Percentiles rank a stretch among this genome's conserved stretches.
Evolutionary conservation across 257 asterid species (phyloP).

Genomic region (Eucommia ulmoides): DNA sequence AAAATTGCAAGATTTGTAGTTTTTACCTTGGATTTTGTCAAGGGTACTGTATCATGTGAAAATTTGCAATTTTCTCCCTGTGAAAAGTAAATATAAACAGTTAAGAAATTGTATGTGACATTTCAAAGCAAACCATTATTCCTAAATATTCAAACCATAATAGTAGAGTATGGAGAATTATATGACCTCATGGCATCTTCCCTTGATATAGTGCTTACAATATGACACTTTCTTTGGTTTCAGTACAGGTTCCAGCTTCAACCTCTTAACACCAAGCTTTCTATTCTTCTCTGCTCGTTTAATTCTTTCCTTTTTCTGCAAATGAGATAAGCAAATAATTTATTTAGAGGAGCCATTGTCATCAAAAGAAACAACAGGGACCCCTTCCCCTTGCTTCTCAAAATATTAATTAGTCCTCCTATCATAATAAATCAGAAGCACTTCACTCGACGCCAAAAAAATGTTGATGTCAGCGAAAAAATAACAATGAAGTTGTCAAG

Average conservation of each 20-base stretch:
- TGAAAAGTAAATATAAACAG: slow-evolving; percentile 21
- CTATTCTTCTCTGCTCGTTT: slow-evolving; percentile 72
- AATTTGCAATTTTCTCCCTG: slow-evolving; percentile 89
- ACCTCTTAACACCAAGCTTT: slow-evolving; percentile 62
- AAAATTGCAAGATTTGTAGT: no score
- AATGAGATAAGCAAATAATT: not conserved
- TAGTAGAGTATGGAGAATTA: slow-evolving; percentile 6
- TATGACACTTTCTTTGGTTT: slow-evolving; percentile 43
- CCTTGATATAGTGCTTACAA: slow-evolving; percentile 72
- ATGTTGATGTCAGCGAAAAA: no score
- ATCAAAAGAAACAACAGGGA: not conserved
- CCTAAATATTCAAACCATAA: not conserved
- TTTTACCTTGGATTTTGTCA: slow-evolving; percentile 79
- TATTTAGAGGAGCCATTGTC: not conserved
- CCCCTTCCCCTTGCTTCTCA: not conserved
- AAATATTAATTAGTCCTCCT: not conserved
- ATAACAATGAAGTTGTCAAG: no score
- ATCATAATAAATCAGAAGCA: no score
- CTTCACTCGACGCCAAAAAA: no score
- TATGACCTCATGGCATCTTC: slow-evolving; percentile 87
- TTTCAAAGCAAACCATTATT: slow-evolving; percentile 7
- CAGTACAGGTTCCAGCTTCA: slow-evolving; percentile 54
- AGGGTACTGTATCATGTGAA: slow-evolving; percentile 83
- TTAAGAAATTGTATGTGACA: no score
- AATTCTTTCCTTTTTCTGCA: slow-evolving; percentile 57